A percentile compares a stretch with the other conserved stretches of the same genome.
Conservation (phyloP, 495 filamentous ascomycete species). For the Cudoniella acicularis region DNA sequence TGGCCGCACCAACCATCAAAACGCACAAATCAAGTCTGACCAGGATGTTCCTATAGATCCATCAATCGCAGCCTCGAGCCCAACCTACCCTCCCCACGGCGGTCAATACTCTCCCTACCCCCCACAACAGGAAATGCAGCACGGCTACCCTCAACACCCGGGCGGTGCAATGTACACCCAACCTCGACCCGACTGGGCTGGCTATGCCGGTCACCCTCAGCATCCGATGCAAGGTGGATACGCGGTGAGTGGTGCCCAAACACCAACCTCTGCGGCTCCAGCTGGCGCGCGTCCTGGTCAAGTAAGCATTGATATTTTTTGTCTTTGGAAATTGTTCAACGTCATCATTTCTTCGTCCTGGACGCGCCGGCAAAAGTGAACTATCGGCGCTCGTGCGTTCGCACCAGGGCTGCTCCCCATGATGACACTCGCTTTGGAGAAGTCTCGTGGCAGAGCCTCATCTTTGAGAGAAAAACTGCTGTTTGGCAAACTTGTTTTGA, state of each 20-base stretch:
- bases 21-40: conserved; percentile 83
- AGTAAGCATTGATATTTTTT: conserved; percentile 48
- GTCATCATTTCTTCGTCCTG: neutral
- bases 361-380: neutral
- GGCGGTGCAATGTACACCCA: conserved; percentile 59
- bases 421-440: neutral
- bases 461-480: no score
- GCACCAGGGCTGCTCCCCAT: no score
- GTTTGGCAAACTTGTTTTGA: conserved; percentile 11
- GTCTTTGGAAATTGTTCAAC: neutral
- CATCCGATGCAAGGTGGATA: conserved; percentile 58
- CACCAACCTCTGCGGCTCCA: conserved; percentile 48
- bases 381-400: no score
- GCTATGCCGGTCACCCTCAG: conserved; percentile 63
- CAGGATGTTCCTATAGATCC: conserved; percentile 98
- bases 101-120: conserved; percentile 79
- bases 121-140: conserved; percentile 78
- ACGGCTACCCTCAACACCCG: conserved; percentile 58
- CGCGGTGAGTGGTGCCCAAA: conserved; percentile 55
- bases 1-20: conserved; percentile 66
- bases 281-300: conserved; percentile 63
- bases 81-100: conserved; percentile 72
- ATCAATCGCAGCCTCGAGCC: conserved; percentile 87
- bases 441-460: neutral
- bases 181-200: conserved; percentile 75